Conservation (phyloP, 371 early-diverging fungal genomes). For the Entomophthora muscae region DNA sequence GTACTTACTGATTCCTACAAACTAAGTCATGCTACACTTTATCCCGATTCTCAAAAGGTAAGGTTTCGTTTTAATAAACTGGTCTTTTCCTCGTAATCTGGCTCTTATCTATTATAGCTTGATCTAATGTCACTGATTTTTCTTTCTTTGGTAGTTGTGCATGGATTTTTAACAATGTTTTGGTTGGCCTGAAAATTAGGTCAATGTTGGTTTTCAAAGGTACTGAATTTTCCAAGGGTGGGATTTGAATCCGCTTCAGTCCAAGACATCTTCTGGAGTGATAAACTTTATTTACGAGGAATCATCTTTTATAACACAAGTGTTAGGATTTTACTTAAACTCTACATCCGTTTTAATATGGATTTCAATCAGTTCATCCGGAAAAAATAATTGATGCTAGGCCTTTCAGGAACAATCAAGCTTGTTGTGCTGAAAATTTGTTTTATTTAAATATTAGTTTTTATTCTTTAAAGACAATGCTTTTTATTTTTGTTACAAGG, state of each 20-base stretch:
- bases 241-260: not conserved
- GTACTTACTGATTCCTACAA: slow-evolving; percentile 70
- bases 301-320: too few relatives aligned
- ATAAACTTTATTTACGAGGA: too few relatives aligned
- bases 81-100: too few relatives aligned
- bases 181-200: not conserved
- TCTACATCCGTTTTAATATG: too few relatives aligned
- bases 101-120: not conserved
- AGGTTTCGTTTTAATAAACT: not conserved
- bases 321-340: too few relatives aligned
- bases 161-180: not conserved
- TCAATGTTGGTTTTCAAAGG: not conserved
- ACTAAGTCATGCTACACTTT: slow-evolving; percentile 43
- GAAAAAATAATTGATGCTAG: too few relatives aligned
- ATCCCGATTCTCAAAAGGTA: slow-evolving; percentile 39
- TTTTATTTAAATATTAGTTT: not conserved
- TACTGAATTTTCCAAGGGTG: not conserved
- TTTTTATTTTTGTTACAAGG: not conserved
- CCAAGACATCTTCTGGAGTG: too few relatives aligned
- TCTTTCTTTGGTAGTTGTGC: not conserved
- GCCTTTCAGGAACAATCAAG: too few relatives aligned
- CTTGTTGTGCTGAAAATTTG: too few relatives aligned
- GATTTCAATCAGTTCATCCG: too few relatives aligned
- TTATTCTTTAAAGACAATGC: not conserved
- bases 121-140: not conserved